These are phyloP conservation scores for Anisodus acutangulus DNA, from an alignment of 257 asterid species.

Conservation along the genomic window DNA sequence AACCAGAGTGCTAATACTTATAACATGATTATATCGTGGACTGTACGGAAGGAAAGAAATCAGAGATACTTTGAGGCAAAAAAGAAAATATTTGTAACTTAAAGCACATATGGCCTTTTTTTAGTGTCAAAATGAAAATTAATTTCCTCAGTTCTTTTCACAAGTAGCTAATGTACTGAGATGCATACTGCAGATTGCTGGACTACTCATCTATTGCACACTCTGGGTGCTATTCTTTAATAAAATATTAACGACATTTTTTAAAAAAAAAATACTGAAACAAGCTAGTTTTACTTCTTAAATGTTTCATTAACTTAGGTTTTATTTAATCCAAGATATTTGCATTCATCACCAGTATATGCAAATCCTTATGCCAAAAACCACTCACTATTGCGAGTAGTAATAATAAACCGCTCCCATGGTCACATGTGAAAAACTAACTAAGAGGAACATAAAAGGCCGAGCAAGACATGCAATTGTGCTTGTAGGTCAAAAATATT, in stretches of 20 bases:
- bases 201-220: not conserved
- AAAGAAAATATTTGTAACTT: conserved; percentile 3
- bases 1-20: not conserved
- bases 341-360: not conserved
- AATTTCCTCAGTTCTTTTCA: conserved; percentile 12
- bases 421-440: conserved; percentile 2
- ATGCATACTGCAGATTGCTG: not conserved
- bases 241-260: not conserved
- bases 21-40: not conserved
- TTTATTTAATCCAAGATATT: not conserved
- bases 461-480: not conserved
- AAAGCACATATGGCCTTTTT: conserved; percentile 3
- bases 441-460: not conserved
- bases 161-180: conserved; percentile 10
- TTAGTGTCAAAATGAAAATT: not conserved
- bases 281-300: conserved; percentile 21
- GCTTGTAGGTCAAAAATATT: conserved; percentile 15
- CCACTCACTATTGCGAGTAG: not conserved
- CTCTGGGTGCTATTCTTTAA: not conserved
- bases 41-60: not conserved
- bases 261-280: not conserved
- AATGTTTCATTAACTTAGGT: not conserved
- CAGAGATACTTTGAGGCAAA: conserved; percentile 14
- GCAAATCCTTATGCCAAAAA: not conserved
- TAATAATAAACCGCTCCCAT: not conserved